phyloP scores from a whole-genome alignment of 352 stramenopile genomes.

The Elongisporangium undulatum region DNA sequence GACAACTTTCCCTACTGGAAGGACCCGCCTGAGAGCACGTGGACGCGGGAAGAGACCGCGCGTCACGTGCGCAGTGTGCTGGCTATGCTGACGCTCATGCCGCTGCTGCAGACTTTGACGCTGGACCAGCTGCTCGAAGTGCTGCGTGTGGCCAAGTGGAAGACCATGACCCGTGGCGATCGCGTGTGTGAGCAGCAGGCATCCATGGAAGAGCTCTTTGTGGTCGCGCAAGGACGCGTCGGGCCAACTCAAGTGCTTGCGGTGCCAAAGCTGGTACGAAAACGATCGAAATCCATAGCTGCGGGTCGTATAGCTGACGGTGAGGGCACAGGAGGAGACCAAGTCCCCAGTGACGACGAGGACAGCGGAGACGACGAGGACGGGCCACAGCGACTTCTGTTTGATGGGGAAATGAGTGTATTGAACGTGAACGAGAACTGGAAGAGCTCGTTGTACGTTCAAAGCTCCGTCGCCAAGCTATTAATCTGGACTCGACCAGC shows the following conservation, averaged over 20 bases:
- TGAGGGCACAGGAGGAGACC: not conserved
- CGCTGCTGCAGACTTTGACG: constrained; percentile 25
- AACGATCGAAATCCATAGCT: not conserved
- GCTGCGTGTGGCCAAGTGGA: constrained; percentile 31
- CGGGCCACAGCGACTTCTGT: not conserved
- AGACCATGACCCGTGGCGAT: constrained; percentile 13
- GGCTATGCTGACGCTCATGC: constrained; percentile 18
- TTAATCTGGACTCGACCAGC: constrained; percentile 22
- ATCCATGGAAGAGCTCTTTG: constrained; percentile 29
- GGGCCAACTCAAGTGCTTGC: not conserved
- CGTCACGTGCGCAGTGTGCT: constrained; percentile 33
- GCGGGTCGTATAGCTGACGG: not conserved
- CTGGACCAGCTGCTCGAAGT: constrained; percentile 60
- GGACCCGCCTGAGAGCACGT: constrained; percentile 22
- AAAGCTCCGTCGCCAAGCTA: constrained; percentile 12
- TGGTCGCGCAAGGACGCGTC: constrained; percentile 40
- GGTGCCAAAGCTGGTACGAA: not conserved
- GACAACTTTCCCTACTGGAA: constrained; percentile 63
- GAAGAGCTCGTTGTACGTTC: not conserved
- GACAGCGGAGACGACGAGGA: not conserved
- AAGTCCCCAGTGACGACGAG: not conserved
- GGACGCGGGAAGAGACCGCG: constrained; percentile 47
- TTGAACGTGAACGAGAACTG: not conserved
- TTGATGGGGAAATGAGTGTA: not conserved
- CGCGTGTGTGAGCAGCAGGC: constrained; percentile 17